These are phyloP conservation scores for Puccinia horiana DNA, from an alignment of 1,284 basidiomycete genomes.

Conservation along the genomic window DNA sequence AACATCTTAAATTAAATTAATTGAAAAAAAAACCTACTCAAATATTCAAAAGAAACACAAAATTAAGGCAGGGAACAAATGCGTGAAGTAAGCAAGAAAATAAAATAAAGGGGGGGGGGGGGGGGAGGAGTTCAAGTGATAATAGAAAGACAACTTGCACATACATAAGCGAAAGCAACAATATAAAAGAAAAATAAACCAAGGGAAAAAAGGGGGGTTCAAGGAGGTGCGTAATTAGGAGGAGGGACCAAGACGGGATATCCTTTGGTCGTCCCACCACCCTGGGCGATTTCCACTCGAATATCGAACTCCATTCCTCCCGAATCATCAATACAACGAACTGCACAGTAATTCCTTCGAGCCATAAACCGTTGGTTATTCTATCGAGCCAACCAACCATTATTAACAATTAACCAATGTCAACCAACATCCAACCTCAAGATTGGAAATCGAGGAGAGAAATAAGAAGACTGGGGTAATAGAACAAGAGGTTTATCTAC, in stretches of 20 bases:
- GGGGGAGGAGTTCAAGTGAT: no score
- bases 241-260: constrained; percentile 47
- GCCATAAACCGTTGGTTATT: constrained; percentile 68
- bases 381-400: no score
- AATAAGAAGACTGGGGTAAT: not conserved
- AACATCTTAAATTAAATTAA: no score
- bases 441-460: not conserved
- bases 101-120: no score
- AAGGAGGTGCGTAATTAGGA: constrained; percentile 15
- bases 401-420: not conserved
- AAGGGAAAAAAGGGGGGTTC: not conserved
- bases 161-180: not conserved
- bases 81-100: no score
- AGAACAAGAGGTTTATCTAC: not conserved
- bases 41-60: no score
- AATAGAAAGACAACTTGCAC: no score
- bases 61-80: no score
- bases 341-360: constrained; percentile 83
- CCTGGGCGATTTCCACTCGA: constrained; percentile 69
- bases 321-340: constrained; percentile 66
- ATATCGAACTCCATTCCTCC: constrained; percentile 82
- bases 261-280: constrained; percentile 40
- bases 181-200: not conserved
- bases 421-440: not conserved
- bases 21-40: no score